Evolutionary conservation across 306 rosid genomes (phyloP).

Genomic region (Mucuna pruriens): DNA sequence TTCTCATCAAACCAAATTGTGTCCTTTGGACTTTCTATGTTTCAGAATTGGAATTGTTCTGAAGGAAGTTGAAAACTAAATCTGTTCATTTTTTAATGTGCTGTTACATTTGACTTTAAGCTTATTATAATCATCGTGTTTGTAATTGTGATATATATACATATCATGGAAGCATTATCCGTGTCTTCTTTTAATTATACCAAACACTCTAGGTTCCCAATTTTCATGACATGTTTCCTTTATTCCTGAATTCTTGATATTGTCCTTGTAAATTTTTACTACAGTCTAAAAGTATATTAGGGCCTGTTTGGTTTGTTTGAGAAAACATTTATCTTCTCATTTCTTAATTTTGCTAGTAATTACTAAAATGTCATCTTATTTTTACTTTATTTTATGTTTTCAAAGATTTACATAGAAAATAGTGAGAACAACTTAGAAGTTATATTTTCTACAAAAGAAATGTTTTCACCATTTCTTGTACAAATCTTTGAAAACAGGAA

Average conservation of each 20-base stretch:
- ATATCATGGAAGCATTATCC: conserved; percentile 15
- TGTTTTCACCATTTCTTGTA: not conserved
- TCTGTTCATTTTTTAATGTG: not conserved
- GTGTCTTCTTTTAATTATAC: conserved; percentile 25
- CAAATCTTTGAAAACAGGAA: not conserved
- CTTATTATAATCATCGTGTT: conserved; percentile 11
- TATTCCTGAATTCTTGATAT: not conserved
- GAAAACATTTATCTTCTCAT: not conserved
- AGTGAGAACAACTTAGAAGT: not conserved
- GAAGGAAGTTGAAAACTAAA: not conserved
- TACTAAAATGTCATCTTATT: not conserved
- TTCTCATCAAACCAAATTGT: not conserved
- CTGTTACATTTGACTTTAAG: conserved; percentile 1
- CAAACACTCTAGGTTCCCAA: conserved; percentile 22
- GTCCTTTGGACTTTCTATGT: conserved; percentile 5
- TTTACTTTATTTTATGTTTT: not conserved
- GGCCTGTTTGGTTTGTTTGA: not conserved
- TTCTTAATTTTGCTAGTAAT: not conserved
- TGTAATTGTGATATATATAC: conserved; percentile 4
- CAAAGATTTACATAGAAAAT: not conserved
- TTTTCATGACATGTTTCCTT: not conserved
- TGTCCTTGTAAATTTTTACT: not conserved
- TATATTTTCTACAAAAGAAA: not conserved
- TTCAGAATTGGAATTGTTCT: not conserved
- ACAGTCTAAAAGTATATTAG: not conserved